Evolutionary conservation across 2,329 filamentous ascomycete genomes (phyloP).

Genomic region (Paraphoma chrysanthemicola): DNA sequence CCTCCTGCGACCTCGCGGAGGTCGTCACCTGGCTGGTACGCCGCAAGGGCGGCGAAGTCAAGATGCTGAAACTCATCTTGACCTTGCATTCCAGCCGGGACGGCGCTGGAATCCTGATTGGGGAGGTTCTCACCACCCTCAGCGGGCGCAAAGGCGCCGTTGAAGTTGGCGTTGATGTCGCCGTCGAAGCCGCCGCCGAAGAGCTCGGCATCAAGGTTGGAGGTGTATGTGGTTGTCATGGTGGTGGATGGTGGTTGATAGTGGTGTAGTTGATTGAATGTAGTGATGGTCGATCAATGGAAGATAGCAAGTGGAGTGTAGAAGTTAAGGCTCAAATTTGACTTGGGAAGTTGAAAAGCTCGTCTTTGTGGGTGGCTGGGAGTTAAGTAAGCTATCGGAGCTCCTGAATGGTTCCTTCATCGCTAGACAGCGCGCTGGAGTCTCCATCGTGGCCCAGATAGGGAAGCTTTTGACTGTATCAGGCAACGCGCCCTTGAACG

Average conservation of each 20-base stretch:
- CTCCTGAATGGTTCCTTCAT: neutral
- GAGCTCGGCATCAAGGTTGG: neutral
- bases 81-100: neutral
- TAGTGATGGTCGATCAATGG: neutral
- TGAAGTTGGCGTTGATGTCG: neutral
- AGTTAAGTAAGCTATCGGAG: neutral
- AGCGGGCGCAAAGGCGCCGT: neutral
- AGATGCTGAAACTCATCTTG: neutral
- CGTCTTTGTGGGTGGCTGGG: slow-evolving; percentile 2
- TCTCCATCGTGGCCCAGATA: neutral
- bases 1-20: neutral
- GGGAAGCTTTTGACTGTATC: neutral
- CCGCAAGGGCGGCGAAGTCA: neutral
- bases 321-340: neutral
- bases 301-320: neutral
- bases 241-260: neutral
- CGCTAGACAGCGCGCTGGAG: neutral
- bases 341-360: neutral
- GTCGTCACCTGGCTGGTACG: neutral
- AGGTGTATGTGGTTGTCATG: neutral
- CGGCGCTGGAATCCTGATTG: neutral
- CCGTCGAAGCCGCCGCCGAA: neutral
- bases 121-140: neutral
- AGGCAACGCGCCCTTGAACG: neutral
- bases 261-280: neutral